phyloP scores from a whole-genome alignment of 345 rosid genomes.

The Euphorbia lathyris region DNA sequence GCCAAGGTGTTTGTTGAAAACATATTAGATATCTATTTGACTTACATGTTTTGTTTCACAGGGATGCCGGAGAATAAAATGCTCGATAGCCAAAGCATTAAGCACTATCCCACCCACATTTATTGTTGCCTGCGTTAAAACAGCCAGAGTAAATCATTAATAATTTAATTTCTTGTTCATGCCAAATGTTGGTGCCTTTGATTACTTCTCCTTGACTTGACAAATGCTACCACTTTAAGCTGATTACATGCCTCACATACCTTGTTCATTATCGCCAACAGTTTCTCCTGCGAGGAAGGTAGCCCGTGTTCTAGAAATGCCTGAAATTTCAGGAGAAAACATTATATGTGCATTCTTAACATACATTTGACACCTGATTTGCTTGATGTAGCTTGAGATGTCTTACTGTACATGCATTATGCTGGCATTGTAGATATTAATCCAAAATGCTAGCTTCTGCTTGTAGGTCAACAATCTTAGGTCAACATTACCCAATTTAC shows the following conservation, averaged over 20 bases:
- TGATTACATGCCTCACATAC: conserved; percentile 25
- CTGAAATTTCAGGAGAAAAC: conserved; percentile 33
- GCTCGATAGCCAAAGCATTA: conserved; percentile 84
- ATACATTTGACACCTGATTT: conserved; percentile 13
- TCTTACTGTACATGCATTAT: conserved; percentile 87
- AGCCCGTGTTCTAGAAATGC: conserved; percentile 88
- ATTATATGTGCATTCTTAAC: conserved; percentile 7
- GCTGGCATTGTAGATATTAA: conserved; percentile 83
- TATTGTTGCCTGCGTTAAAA: conserved; percentile 53
- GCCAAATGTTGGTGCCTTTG: neutral
- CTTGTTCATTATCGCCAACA: conserved; percentile 80
- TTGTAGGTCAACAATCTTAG: conserved; percentile 70
- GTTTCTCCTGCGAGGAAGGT: conserved; percentile 74
- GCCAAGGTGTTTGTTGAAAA: neutral
- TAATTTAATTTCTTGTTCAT: neutral
- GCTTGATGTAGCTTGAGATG: conserved; percentile 20
- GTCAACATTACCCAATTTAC: conserved; percentile 56
- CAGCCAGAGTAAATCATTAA: neutral
- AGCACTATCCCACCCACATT: conserved; percentile 91
- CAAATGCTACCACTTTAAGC: neutral
- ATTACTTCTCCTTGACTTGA: neutral
- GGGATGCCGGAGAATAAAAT: conserved; percentile 87
- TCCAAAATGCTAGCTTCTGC: conserved; percentile 96
- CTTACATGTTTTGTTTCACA: conserved; percentile 61
- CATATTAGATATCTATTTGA: neutral